Percentiles rank a stretch among this genome's conserved stretches.
phyloP scores from a whole-genome alignment of 768 basidiomycete species.

The Amanita phalloides region DNA sequence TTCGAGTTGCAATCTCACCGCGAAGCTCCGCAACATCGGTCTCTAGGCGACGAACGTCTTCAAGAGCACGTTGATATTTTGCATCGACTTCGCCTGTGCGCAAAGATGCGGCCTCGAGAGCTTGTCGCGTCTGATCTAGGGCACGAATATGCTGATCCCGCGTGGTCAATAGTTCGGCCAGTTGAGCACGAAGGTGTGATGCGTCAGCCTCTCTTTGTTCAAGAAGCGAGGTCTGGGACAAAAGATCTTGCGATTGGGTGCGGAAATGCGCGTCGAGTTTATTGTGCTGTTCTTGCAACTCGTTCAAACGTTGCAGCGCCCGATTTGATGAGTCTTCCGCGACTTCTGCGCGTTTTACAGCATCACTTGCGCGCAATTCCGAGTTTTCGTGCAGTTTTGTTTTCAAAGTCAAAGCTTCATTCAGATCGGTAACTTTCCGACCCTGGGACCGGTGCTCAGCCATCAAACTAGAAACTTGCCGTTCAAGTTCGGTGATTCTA shows the following conservation, averaged over 20 bases:
- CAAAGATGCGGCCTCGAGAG: constrained; percentile 63
- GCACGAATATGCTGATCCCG: constrained; percentile 82
- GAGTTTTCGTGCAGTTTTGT: constrained; percentile 71
- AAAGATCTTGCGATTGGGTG: constrained; percentile 66
- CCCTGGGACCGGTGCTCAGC: constrained; percentile 57
- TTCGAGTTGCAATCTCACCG: constrained; percentile 69
- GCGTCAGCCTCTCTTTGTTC: constrained; percentile 79
- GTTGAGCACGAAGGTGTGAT: constrained; percentile 46
- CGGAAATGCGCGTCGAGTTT: constrained; percentile 53
- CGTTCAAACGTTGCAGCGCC: constrained; percentile 51
- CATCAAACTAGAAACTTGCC: constrained; percentile 48
- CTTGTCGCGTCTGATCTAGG: constrained; percentile 74
- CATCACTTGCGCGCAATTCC: constrained; percentile 67
- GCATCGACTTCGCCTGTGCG: constrained; percentile 73
- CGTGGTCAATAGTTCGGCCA: constrained; percentile 59
- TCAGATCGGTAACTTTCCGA: constrained; percentile 60
- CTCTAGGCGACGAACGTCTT: constrained; percentile 63
- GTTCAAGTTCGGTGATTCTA: constrained; percentile 66
- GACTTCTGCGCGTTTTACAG: constrained; percentile 63
- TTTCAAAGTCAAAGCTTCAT: constrained; percentile 65
- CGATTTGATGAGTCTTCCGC: constrained; percentile 61
- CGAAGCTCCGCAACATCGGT: constrained; percentile 69
- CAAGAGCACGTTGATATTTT: constrained; percentile 59
- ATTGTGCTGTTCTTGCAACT: constrained; percentile 56
- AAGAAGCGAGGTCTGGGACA: constrained; percentile 60